phyloP scores from a whole-genome alignment of 1,284 basidiomycete genomes.

The Abortiporus biennis region DNA sequence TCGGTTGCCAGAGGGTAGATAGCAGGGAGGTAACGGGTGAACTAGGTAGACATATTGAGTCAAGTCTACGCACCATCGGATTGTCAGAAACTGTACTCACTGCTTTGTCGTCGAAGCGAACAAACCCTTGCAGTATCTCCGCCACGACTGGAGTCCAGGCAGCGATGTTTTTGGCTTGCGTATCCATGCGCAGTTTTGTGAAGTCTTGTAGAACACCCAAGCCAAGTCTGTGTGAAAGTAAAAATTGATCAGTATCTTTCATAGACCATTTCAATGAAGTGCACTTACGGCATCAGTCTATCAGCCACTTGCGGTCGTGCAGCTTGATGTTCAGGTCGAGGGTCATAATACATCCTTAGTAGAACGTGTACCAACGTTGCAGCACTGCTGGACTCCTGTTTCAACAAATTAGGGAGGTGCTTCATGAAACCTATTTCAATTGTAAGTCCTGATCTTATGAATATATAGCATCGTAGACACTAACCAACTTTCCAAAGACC shows the following conservation, averaged over 20 bases:
- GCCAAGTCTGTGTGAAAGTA: conserved; percentile 57
- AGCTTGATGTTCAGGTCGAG: conserved; percentile 79
- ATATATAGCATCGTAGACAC: conserved; percentile 26
- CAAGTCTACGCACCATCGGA: too few relatives aligned
- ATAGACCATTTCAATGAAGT: neutral
- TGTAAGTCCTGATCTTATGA: neutral
- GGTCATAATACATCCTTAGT: conserved; percentile 91
- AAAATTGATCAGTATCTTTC: conserved; percentile 1
- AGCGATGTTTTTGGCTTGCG: conserved; percentile 90
- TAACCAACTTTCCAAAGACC: conserved; percentile 98
- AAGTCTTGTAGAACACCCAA: conserved; percentile 90
- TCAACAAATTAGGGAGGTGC: conserved; percentile 95
- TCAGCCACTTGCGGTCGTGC: conserved; percentile 82
- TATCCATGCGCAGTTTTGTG: conserved; percentile 85
- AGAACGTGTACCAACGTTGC: conserved; percentile 92
- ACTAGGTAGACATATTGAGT: conserved; percentile 62
- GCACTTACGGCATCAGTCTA: conserved; percentile 82
- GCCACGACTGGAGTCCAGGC: conserved; percentile 98
- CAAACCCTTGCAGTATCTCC: conserved; percentile 89
- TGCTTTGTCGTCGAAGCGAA: conserved; percentile 82
- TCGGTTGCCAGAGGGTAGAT: conserved; percentile 86
- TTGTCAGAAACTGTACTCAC: too few relatives aligned
- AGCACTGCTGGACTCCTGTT: conserved; percentile 97
- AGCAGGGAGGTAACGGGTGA: conserved; percentile 75
- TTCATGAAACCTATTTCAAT: conserved; percentile 89